phyloP scores from a whole-genome alignment of 306 rosid genomes.

The Astragalus glycyphyllos region DNA sequence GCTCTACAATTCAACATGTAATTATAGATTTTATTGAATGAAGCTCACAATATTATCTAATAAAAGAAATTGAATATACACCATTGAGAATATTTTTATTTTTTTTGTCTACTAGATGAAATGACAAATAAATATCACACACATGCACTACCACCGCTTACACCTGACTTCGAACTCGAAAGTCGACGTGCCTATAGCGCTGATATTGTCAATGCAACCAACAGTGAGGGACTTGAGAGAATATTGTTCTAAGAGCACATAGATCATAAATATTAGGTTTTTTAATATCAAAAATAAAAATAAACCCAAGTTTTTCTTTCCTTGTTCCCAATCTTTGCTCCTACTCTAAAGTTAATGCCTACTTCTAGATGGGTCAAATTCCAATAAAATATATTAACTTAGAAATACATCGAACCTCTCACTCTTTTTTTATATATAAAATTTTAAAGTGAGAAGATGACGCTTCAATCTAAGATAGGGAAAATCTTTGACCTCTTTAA shows the following conservation, averaged over 20 bases:
- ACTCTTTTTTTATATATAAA: neutral
- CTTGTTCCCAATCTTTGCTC: constrained; percentile 3
- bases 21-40: neutral
- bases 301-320: neutral
- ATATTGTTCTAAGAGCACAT: neutral
- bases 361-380: neutral
- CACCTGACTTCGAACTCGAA: too few species aligned
- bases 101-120: too few species aligned
- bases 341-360: neutral
- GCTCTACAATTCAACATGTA: too few species aligned
- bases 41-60: neutral
- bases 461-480: too few species aligned
- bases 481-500: too few species aligned
- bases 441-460: too few species aligned
- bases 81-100: neutral
- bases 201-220: too few species aligned
- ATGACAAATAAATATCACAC: too few species aligned
- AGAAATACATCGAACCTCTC: neutral
- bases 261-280: neutral
- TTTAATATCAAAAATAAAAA: too few species aligned
- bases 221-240: too few species aligned
- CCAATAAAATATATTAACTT: neutral
- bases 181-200: too few species aligned
- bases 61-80: neutral
- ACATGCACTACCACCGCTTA: too few species aligned